These are phyloP conservation scores for Zelonia costaricensis DNA, from an alignment of 208 protist species.

Conservation along the genomic window DNA sequence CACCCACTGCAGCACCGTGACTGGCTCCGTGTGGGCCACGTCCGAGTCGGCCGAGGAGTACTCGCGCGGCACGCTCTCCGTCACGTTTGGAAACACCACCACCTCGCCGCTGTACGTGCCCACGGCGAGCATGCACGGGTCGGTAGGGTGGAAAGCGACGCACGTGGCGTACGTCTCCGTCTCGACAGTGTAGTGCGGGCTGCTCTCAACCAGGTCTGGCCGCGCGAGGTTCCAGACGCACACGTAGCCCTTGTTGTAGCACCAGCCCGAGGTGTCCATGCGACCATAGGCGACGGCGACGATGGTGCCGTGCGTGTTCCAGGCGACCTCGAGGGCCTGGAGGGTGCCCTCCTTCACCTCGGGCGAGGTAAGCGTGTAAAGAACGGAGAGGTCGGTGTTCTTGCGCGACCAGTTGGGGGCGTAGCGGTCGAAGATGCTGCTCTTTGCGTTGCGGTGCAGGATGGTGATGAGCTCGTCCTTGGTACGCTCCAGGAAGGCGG, in stretches of 20 bases:
- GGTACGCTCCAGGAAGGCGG: constrained; percentile 56
- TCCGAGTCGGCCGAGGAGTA: constrained; percentile 37
- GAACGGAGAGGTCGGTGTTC: constrained; percentile 53
- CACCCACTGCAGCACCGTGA: constrained; percentile 80
- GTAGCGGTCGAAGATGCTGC: constrained; percentile 82
- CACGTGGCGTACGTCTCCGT: constrained; percentile 76
- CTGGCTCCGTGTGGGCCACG: constrained; percentile 69
- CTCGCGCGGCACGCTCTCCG: constrained; percentile 41
- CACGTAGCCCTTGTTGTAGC: constrained; percentile 78
- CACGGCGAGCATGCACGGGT: constrained; percentile 73
- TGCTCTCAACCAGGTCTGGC: constrained; percentile 53
- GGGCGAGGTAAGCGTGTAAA: constrained; percentile 72
- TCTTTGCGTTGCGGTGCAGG: constrained; percentile 72
- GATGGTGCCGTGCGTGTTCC: constrained; percentile 84
- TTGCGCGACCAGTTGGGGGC: constrained; percentile 79
- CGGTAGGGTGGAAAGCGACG: constrained; percentile 87
- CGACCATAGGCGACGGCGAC: constrained; percentile 87
- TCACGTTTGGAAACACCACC: constrained; percentile 65
- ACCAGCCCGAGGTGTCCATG: constrained; percentile 88
- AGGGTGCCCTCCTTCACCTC: constrained; percentile 59
- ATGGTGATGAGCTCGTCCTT: constrained; percentile 62
- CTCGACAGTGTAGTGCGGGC: constrained; percentile 79
- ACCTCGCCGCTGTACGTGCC: constrained; percentile 92
- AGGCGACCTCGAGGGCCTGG: constrained; percentile 75
- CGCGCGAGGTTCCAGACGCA: constrained; percentile 82